Base-by-base conservation (phyloP, 345 rosid species). In the Punica granatum region DNA sequence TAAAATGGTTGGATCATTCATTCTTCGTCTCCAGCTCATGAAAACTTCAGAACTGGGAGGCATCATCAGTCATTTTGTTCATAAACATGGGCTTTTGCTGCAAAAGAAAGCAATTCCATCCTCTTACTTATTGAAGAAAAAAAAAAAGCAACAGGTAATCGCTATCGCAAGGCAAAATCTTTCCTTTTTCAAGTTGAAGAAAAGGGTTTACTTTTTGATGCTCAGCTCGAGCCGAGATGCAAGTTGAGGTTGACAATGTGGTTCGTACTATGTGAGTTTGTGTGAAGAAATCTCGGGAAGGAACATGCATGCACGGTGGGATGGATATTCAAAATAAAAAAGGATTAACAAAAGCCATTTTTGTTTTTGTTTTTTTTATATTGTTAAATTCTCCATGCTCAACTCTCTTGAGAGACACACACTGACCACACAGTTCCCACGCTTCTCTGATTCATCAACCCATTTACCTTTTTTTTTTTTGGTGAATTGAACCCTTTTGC, bases 361-460 rank as follows among this genome's bases (percentile, higher is more conserved):
- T n/a, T n/a, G n/a, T n/a, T n/a, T n/a, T n/a, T 9, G n/a, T 51
- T 18, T n/a, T 51, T 18, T 51, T 6, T n/a, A n/a, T 1, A 51
- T 51, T 7, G 23, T n/a, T 36, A 49, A 28, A 49, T n/a, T 12
- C 65, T 28, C 71, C 79, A 75, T 74, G 73, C 67, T 72, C 70
- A 69, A 64, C 73, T 81, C 74, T 21, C 68, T 48, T 72, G 41
- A 4, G 5, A n/a, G n/a, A n/a, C n/a, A 37, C 41, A 37, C 41
- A 37, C 11, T 37, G 77, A n/a, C n/a, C n/a, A 78, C 75, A 72
- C 67, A 66, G 11, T 43, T 72, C 69, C 76, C 78, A 51, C 23
- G 68, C 66, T 66, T 56, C 3, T 2, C 11, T 15, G 1, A 8
- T 49, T 49, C 54, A 3, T 19, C 26, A 28, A 54, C 60, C n/a